Evolutionary conservation across 2,329 filamentous ascomycete species (phyloP), one percentile per base, ranked within the genome.

Genomic region (Dothideomycetidae sp.): DNA sequence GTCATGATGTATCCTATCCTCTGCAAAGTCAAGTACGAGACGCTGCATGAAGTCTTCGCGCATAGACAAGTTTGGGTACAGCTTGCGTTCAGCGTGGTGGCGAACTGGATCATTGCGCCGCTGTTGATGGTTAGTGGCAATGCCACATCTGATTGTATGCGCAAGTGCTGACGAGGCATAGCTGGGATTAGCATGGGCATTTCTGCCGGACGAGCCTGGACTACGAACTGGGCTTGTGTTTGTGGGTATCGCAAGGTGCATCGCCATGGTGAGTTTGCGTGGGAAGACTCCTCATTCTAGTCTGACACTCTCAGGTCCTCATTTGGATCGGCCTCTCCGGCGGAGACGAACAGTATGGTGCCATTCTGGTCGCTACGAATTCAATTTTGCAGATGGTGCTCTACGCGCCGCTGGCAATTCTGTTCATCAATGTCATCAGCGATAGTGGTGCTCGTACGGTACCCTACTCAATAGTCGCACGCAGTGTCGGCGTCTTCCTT

Each of bases 1-100:
- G 75, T 92, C 29, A 93, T 93, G 83, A 93, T 93, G 82, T 93
- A 90, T 51, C 85, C 84, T 0, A 92, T 93, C 42, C 63, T 93
- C 0, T 92, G 82, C 67, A 90, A 90, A 55, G 79, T 92, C 4
- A 73, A 73, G 29, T 90, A 75, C 56, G 83, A 92, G 54, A 71
- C 72, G 0, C 59, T 92, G 7, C 81, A 84, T 53, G 60, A 70
- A 2, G 62, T 83, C 3, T 69, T 90, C 41, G 55, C 60, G 2
- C 64, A 73, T 2, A 64, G 65, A 2, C 62, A 63, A 1, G 62
- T 92, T 2, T 93, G 81, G 83, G 71, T 73, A 35, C 83, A 93
- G 54, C 71, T 93, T n/a, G 62, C 54, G 0, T 81, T 93, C 49
- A 85, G 79, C 40, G 57, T 92, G 3, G 46, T 85, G 3, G 55